phyloP scores from a whole-genome alignment of 768 basidiomycete species.

The Peribolospora kevripleyi region DNA sequence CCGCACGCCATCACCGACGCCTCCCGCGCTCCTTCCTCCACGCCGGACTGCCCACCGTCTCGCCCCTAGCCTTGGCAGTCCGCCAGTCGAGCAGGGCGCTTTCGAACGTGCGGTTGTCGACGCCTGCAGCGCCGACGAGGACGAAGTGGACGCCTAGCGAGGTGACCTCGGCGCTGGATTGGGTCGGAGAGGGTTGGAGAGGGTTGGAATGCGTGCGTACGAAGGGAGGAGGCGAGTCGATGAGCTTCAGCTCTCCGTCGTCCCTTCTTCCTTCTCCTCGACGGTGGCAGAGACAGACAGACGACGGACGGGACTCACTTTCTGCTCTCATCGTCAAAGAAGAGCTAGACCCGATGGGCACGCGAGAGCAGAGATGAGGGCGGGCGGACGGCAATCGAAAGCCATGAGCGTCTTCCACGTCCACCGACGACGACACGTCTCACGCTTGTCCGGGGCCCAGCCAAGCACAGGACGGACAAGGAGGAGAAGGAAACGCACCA shows the following conservation, averaged over 20 bases:
- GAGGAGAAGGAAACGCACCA: conserved; percentile 27
- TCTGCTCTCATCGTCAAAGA: conserved; percentile 46
- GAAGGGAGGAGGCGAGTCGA: background rate
- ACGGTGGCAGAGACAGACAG: background rate
- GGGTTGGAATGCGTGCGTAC: background rate
- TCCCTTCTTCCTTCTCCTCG: background rate
- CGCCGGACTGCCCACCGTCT: too few relatives aligned
- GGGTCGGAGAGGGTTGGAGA: conserved; percentile 7
- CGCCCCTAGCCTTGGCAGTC: conserved; percentile 6
- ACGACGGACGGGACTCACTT: conserved; percentile 23
- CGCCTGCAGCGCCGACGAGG: conserved; percentile 34
- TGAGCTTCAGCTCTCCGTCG: background rate
- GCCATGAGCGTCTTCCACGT: background rate
- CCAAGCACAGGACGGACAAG: background rate
- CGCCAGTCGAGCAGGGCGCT: conserved; percentile 52
- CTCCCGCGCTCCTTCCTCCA: too few relatives aligned
- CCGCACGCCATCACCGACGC: too few relatives aligned
- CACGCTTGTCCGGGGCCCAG: background rate
- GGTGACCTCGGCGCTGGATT: conserved; percentile 8
- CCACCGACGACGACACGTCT: background rate
- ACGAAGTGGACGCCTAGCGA: conserved; percentile 55
- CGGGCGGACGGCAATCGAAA: too few relatives aligned
- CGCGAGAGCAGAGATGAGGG: background rate
- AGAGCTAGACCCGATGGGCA: conserved; percentile 19
- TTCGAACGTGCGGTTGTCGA: conserved; percentile 38